Evolutionary conservation across 139 green algal genomes (phyloP).

Genomic region (Chlorella vulgaris): DNA sequence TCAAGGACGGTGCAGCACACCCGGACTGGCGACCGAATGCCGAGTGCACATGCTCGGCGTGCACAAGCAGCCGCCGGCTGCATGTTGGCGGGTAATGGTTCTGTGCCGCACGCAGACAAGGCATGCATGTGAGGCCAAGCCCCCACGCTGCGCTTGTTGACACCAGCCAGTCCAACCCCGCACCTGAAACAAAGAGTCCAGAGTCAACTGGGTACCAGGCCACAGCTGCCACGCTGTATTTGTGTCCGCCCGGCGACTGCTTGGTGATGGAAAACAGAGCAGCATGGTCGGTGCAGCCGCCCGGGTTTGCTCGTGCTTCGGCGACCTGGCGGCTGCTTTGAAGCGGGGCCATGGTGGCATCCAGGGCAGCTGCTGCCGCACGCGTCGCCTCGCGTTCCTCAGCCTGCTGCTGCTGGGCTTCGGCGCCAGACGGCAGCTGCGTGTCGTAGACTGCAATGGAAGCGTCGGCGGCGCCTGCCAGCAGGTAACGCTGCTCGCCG

Average conservation of each 20-base stretch:
- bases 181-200: constrained; percentile 75
- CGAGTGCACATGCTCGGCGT: no score
- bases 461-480: constrained; percentile 50
- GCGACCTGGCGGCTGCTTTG: neutral
- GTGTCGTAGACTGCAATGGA: constrained; percentile 66
- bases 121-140: neutral
- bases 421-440: constrained; percentile 17
- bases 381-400: neutral
- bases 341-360: neutral
- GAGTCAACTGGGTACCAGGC: constrained; percentile 90
- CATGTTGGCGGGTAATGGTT: no score
- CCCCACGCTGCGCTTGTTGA: neutral
- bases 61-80: no score
- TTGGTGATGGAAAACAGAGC: constrained; percentile 22
- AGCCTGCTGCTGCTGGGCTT: neutral
- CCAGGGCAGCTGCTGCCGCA: neutral
- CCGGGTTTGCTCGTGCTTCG: neutral
- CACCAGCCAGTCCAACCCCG: neutral
- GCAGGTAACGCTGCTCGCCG: constrained; percentile 74
- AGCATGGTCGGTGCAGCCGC: constrained; percentile 19
- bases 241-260: constrained; percentile 38
- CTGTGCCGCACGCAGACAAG: neutral
- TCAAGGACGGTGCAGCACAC: neutral
- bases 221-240: constrained; percentile 53
- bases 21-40: neutral